phyloP scores from a whole-genome alignment of 345 rosid genomes.

The Citrus reticulata region DNA sequence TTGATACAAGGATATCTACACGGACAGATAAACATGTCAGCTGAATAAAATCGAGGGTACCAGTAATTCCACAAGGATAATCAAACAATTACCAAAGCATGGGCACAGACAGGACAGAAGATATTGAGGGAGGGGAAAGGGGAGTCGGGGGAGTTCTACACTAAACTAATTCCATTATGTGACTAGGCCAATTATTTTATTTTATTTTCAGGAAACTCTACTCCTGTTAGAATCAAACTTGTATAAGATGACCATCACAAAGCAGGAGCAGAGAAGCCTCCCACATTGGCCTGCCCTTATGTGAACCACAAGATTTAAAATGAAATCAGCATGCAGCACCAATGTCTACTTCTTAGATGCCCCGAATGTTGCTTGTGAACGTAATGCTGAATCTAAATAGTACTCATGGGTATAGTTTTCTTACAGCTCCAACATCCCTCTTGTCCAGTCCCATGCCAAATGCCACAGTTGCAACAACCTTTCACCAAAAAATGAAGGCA shows the following conservation, averaged over 20 bases:
- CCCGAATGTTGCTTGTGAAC: neutral
- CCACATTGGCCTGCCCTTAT: neutral
- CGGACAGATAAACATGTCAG: neutral
- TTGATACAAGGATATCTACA: neutral
- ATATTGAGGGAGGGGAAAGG: neutral
- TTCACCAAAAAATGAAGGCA: slow-evolving; percentile 22
- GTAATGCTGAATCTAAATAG: slow-evolving; percentile 17
- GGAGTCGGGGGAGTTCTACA: neutral
- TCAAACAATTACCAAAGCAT: neutral
- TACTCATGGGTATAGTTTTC: slow-evolving; percentile 26
- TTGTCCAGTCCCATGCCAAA: slow-evolving; percentile 99
- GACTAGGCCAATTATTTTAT: neutral
- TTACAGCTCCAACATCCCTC: slow-evolving; percentile 96
- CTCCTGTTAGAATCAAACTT: neutral
- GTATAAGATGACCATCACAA: neutral
- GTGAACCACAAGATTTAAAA: neutral
- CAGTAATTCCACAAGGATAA: neutral
- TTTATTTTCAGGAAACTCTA: neutral
- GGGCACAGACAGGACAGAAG: neutral
- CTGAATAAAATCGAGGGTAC: neutral
- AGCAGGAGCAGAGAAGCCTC: neutral
- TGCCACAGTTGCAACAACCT: slow-evolving; percentile 99
- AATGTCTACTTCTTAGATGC: neutral
- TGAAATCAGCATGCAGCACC: neutral
- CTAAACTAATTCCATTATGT: neutral